Conservation (phyloP, 257 asterid species). For the Rhazya stricta region DNA sequence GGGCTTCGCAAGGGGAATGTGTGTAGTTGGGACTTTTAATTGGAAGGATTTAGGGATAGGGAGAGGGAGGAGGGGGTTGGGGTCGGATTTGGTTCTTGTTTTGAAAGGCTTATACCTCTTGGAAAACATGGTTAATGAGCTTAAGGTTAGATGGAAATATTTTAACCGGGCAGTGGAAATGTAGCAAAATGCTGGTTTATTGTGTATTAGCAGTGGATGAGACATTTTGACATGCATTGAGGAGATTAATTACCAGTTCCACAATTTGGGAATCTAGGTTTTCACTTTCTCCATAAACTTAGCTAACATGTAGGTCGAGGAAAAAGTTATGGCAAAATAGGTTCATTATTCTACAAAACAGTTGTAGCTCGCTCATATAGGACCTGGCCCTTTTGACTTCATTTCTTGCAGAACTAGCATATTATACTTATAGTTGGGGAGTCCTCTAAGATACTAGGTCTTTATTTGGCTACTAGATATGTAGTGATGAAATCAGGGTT, state of each 20-base stretch:
- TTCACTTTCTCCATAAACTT: not conserved
- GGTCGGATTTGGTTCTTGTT: not conserved
- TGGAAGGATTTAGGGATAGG: not conserved
- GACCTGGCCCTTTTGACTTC: not conserved
- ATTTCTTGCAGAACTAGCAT: too few species aligned
- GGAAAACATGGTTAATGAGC: not conserved
- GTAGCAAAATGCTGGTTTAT: not conserved
- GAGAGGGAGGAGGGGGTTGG: too few species aligned
- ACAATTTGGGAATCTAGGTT: not conserved
- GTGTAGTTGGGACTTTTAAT: not conserved
- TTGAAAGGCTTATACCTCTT: not conserved
- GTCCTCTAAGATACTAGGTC: not conserved
- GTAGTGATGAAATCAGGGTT: not conserved
- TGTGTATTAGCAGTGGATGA: not conserved
- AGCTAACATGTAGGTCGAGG: not conserved
- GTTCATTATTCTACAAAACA: not conserved
- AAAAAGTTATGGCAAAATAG: not conserved
- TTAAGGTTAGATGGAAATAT: not conserved
- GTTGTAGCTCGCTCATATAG: not conserved
- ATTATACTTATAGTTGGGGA: not conserved
- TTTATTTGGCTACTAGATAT: not conserved
- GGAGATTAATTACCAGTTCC: not conserved
- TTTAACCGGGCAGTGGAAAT: not conserved
- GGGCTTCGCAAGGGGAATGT: conserved; percentile 1
- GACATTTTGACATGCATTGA: not conserved